These are phyloP conservation scores for Mortierella sp. DNA, from an alignment of 371 early-diverging fungal genomes.

Conservation along the genomic window DNA sequence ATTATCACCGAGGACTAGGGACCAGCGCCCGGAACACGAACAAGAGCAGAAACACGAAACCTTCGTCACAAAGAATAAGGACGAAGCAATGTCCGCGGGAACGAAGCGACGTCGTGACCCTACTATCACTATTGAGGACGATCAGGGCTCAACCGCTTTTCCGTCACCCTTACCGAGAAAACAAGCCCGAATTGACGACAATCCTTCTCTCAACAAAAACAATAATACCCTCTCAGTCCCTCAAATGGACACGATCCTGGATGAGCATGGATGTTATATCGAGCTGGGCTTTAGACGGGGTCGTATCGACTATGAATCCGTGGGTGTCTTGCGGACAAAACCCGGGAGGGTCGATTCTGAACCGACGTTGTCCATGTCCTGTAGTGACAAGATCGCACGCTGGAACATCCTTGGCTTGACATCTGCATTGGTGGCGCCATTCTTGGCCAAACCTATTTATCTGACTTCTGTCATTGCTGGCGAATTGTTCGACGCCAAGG, in stretches of 20 bases:
- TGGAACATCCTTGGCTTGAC: conserved; percentile 87
- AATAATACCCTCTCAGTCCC: too few relatives aligned
- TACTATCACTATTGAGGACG: neutral
- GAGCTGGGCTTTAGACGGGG: conserved; percentile 62
- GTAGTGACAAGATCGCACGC: conserved; percentile 89
- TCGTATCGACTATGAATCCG: conserved; percentile 63
- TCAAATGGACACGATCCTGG: neutral
- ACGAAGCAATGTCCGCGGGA: neutral
- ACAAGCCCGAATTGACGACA: neutral
- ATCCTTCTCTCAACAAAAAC: too few relatives aligned
- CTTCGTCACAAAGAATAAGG: neutral
- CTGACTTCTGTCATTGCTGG: conserved; percentile 72
- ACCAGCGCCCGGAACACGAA: neutral
- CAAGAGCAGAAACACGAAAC: too few relatives aligned
- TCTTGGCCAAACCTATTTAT: conserved; percentile 78
- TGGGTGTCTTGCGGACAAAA: conserved; percentile 81
- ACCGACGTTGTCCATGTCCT: conserved; percentile 85
- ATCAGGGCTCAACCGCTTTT: neutral
- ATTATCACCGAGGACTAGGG: neutral
- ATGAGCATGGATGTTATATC: neutral
- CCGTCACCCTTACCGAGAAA: too few relatives aligned
- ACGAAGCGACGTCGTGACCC: conserved; percentile 22
- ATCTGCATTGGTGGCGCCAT: conserved; percentile 74
- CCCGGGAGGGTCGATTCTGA: conserved; percentile 85
- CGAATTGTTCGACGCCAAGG: conserved; percentile 69